Conservation (phyloP, 805 yeast genomes). For the Saturnispora sekii region DNA sequence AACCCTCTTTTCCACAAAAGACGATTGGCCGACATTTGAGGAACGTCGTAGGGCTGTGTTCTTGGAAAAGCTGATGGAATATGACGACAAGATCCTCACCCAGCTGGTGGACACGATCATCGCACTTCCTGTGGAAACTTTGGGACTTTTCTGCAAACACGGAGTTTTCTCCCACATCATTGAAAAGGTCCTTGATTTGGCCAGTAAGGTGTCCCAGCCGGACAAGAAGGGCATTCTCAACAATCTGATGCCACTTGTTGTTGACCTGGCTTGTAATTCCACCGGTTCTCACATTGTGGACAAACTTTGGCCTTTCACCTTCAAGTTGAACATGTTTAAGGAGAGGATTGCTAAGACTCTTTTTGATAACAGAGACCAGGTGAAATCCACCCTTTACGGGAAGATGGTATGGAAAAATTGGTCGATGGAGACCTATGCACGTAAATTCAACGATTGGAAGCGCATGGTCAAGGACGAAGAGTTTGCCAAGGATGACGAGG, state of each 20-base stretch:
- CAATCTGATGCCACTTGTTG: constrained; percentile 41
- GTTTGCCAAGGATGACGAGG: constrained; percentile 18
- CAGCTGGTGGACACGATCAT: constrained; percentile 53
- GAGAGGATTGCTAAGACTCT: constrained; percentile 75
- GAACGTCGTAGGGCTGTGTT: constrained; percentile 74
- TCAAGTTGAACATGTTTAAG: constrained; percentile 69
- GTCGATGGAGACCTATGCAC: constrained; percentile 69
- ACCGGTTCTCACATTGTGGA: constrained; percentile 91
- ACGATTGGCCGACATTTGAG: constrained; percentile 88
- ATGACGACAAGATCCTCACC: constrained; percentile 50
- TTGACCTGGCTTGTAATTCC: constrained; percentile 65
- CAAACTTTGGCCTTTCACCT: constrained; percentile 69
- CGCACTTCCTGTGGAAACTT: constrained; percentile 47
- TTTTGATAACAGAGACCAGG: constrained; percentile 45
- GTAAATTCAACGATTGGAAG: constrained; percentile 82
- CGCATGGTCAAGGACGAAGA: constrained; percentile 45
- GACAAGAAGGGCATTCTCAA: constrained; percentile 60
- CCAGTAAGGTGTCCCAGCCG: constrained; percentile 39
- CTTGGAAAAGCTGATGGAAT: constrained; percentile 61
- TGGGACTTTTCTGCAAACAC: constrained; percentile 71
- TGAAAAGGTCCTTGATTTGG: constrained; percentile 45
- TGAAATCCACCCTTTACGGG: constrained; percentile 83
- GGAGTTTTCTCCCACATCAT: constrained; percentile 88
- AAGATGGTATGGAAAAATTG: constrained; percentile 92
- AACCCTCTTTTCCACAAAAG: constrained; percentile 72